Conservation (phyloP, 805 yeast genomes). For the Teunomyces pallodes region DNA sequence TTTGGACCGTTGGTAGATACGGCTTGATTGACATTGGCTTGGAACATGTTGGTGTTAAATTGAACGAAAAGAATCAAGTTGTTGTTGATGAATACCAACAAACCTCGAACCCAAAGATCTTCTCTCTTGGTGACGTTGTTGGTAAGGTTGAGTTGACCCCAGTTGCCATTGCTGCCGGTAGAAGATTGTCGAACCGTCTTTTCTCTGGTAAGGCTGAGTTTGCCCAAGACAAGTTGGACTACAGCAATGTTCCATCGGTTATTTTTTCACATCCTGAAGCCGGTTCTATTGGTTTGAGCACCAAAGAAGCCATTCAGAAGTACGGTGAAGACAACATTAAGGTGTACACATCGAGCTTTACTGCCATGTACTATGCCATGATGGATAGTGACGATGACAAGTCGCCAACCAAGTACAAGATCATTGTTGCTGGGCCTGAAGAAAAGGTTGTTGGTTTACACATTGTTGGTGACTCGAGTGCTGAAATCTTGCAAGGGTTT, state of each 20-base stretch:
- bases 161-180: slow-evolving; percentile 97
- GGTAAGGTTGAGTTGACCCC: slow-evolving; percentile 95
- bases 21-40: slow-evolving; percentile 73
- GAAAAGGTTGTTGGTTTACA: slow-evolving; percentile 97
- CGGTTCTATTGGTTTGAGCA: slow-evolving; percentile 87
- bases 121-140: slow-evolving; percentile 90
- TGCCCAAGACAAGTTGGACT: slow-evolving; percentile 79
- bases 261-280: slow-evolving; percentile 98
- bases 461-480: slow-evolving; percentile 83
- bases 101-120: slow-evolving; percentile 67
- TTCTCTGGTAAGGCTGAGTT: slow-evolving; percentile 73
- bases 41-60: slow-evolving; percentile 69
- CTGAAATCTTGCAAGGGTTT: slow-evolving; percentile 96
- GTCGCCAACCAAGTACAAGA: slow-evolving; percentile 83
- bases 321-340: slow-evolving; percentile 81
- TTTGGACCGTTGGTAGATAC: slow-evolving; percentile 95
- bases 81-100: slow-evolving; percentile 86
- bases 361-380: slow-evolving; percentile 92
- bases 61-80: slow-evolving; percentile 60
- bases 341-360: slow-evolving; percentile 78
- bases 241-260: slow-evolving; percentile 86
- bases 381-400: slow-evolving; percentile 59
- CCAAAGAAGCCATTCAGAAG: slow-evolving; percentile 70
- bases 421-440: slow-evolving; percentile 71
- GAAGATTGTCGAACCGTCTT: slow-evolving; percentile 86